Evolutionary conservation across 1,284 basidiomycete species (phyloP), one percentile per base, ranked within the genome.

Genomic region (Boletellus sp.): DNA sequence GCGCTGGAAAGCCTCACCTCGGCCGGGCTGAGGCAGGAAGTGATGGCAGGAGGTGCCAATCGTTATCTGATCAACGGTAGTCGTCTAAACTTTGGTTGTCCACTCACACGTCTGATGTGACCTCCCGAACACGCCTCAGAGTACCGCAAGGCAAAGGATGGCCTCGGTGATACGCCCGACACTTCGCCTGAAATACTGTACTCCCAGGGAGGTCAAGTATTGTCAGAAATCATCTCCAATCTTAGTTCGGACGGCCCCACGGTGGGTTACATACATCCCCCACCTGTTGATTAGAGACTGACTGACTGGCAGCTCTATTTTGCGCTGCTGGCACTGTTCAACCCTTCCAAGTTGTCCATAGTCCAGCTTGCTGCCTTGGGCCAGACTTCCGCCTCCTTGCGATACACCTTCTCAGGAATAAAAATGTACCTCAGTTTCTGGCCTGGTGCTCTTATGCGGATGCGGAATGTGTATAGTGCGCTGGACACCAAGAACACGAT

Each of bases 311-410:
- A 72, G 71, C 46, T 72, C 10, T 73, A 69, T 45, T 67, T 64
- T 19, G 64, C 62, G 8, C 40, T 59, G 5, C 52, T 63, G n/a
- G 64, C 65, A 2, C 44, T 72, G 5, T 23, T 64, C 14, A 54
- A 53, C 39, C 69, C 72, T 13, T 56, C 61, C 4, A 59, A 49
- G 27, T 48, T 68, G 16, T 67, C 69, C 5, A 45, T 73, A 7
- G 57, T 65, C 4, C 63, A 64, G 19, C 54, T 73, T 4, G 67
- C 66, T 5, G 54, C 67, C 17, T 53, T 73, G 2, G 58, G 67
- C 35, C 58, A 66, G 43, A 63, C 63, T 0, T 59, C 64, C 0
- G 19, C 34, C 13, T 57, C 50, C 0, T 50, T 70, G 26, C 54
- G 57, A 14, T 45, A 35, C 5, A 60, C 60, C 0, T 50, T 68